Evolutionary conservation across 2,329 filamentous ascomycete genomes (phyloP).

Genomic region (Curvularia hawaiiensis): DNA sequence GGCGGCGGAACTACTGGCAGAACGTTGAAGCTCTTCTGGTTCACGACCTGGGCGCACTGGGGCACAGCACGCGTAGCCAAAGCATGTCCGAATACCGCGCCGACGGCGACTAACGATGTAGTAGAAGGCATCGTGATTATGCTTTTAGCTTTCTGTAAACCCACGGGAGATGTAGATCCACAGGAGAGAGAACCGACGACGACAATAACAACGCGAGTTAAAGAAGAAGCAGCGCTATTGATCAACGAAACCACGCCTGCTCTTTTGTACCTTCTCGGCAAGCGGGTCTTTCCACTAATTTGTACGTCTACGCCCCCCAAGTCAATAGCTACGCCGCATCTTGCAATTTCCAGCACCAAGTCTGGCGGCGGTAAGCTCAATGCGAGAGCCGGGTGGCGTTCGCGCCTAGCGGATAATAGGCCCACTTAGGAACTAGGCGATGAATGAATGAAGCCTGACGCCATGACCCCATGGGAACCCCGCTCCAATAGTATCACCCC

Average conservation of each 20-base stretch:
- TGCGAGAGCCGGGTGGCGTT: constrained; percentile 1
- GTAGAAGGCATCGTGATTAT: constrained; percentile 10
- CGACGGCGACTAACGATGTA: constrained; percentile 5
- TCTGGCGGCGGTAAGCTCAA: not conserved
- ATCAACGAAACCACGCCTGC: constrained; percentile 2
- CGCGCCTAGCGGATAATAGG: not conserved
- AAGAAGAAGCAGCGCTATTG: not conserved
- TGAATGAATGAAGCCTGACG: constrained; percentile 8
- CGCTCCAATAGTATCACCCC: not conserved
- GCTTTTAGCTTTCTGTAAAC: not conserved
- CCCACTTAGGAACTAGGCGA: constrained; percentile 1
- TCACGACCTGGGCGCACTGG: constrained; percentile 26
- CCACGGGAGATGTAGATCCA: not conserved
- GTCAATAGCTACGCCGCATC: constrained; percentile 3
- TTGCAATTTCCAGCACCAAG: not conserved
- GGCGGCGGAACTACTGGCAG: constrained; percentile 27
- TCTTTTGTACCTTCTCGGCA: not conserved
- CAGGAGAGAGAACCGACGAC: not conserved
- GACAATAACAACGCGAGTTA: too few species aligned
- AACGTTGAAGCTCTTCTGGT: constrained; percentile 32
- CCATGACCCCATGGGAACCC: constrained; percentile 10
- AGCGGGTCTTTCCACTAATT: constrained; percentile 2
- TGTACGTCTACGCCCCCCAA: constrained; percentile 1
- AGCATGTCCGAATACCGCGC: constrained; percentile 13
- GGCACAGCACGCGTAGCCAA: constrained; percentile 28